Evolutionary conservation across 208 protist genomes (phyloP).

Genomic region (Trypanosoma grayi): DNA sequence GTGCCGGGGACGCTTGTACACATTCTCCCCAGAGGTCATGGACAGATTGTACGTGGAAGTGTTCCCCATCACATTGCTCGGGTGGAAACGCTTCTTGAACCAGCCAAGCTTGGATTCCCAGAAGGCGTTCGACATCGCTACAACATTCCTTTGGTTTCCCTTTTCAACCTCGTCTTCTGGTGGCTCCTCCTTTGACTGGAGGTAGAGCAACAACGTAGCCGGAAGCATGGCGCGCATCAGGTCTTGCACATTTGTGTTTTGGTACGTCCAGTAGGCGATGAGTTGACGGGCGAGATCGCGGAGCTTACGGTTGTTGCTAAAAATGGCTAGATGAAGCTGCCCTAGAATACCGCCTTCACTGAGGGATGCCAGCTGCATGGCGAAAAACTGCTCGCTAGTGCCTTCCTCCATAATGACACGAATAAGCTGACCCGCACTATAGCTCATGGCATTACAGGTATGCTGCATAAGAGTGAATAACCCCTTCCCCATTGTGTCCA

Average conservation of each 20-base stretch:
- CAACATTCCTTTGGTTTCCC: conserved; percentile 43
- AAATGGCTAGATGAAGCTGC: conserved; percentile 84
- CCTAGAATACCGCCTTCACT: conserved; percentile 84
- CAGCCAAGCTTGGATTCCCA: conserved; percentile 69
- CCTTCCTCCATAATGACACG: conserved; percentile 91
- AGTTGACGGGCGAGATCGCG: conserved; percentile 85
- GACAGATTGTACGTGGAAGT: not conserved
- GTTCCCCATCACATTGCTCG: conserved; percentile 24
- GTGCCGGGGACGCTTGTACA: conserved; percentile 23
- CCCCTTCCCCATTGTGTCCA: conserved; percentile 59
- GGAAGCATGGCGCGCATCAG: conserved; percentile 90
- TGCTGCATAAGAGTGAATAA: conserved; percentile 80
- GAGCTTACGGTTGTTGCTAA: conserved; percentile 50
- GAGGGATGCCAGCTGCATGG: conserved; percentile 83
- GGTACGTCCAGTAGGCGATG: conserved; percentile 84
- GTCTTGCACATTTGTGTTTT: conserved; percentile 73
- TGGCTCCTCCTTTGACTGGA: conserved; percentile 73
- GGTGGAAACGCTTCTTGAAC: conserved; percentile 82
- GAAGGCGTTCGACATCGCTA: conserved; percentile 52
- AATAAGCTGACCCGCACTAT: conserved; percentile 87
- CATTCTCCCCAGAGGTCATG: conserved; percentile 9
- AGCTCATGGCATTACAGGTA: conserved; percentile 77
- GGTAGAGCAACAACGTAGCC: conserved; percentile 71
- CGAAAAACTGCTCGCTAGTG: conserved; percentile 65
- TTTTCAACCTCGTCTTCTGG: conserved; percentile 56